A percentile compares a stretch with the other conserved stretches of the same genome.
Conservation (phyloP, 1,284 basidiomycete genomes). For the Irpex lacteus region DNA sequence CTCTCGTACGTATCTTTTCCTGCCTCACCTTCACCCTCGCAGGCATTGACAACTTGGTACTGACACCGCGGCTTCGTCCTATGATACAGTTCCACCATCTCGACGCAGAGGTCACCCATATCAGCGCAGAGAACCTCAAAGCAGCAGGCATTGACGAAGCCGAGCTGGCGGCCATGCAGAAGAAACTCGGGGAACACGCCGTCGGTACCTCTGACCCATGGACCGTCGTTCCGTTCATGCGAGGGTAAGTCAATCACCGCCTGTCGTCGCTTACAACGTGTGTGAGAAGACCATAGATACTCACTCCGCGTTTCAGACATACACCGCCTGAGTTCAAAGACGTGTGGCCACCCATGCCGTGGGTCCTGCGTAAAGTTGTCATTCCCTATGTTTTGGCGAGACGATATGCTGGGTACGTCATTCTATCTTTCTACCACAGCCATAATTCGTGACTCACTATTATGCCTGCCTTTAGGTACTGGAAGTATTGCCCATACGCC, state of each 20-base stretch:
- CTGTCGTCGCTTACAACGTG: too few relatives aligned
- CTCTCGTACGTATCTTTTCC: not conserved
- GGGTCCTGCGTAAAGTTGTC: slow-evolving; percentile 34
- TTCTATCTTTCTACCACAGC: not conserved
- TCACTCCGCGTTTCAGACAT: not conserved
- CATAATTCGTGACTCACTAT: not conserved
- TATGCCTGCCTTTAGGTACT: not conserved
- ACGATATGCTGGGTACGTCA: slow-evolving; percentile 32
- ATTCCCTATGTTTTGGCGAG: slow-evolving; percentile 33
- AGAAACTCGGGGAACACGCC: slow-evolving; percentile 23
- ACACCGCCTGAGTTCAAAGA: not conserved
- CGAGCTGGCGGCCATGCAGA: not conserved
- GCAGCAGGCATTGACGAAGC: not conserved
- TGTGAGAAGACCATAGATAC: too few relatives aligned
- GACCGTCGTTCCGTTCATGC: slow-evolving; percentile 34
- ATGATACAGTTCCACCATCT: not conserved
- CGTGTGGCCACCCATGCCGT: slow-evolving; percentile 24
- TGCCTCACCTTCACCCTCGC: too few relatives aligned
- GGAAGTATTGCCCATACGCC: slow-evolving; percentile 9
- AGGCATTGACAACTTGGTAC: too few relatives aligned
- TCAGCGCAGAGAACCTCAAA: not conserved
- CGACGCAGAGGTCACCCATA: not conserved
- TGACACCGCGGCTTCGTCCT: too few relatives aligned
- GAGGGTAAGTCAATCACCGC: slow-evolving; percentile 33
- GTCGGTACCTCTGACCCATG: slow-evolving; percentile 31